Evolutionary conservation across 257 asterid genomes (phyloP).

Genomic region (Solanum raphanifolium): DNA sequence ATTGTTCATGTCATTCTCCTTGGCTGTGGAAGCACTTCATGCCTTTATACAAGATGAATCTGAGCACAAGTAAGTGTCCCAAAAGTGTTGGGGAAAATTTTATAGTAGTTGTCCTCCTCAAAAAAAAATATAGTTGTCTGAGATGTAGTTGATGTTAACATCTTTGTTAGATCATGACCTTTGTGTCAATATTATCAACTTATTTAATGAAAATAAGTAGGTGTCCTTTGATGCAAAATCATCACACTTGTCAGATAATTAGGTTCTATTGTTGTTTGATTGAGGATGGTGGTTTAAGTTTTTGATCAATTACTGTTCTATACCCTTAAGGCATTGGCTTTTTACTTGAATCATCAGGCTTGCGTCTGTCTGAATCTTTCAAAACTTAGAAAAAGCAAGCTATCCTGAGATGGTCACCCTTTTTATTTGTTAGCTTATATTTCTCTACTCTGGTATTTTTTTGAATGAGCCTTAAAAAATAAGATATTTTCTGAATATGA

Average conservation of each 20-base stretch:
- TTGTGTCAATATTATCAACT: not conserved
- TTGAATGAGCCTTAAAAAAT: not conserved
- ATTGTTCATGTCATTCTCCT: conserved; percentile 88
- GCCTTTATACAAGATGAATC: conserved; percentile 96
- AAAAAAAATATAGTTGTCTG: not conserved
- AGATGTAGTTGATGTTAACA: not conserved
- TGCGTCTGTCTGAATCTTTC: not conserved
- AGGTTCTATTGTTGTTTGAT: not conserved
- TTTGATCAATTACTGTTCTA: not conserved
- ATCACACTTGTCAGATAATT: not conserved
- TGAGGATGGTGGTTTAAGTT: not conserved
- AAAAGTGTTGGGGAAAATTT: not conserved
- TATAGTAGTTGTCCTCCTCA: not conserved
- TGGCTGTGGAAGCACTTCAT: conserved; percentile 97
- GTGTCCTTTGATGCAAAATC: not conserved
- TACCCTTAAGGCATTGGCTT: not conserved
- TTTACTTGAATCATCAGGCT: not conserved
- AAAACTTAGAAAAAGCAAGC: not conserved
- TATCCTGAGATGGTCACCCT: not conserved
- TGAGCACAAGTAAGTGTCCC: conserved; percentile 80
- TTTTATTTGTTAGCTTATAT: not conserved
- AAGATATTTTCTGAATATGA: not conserved
- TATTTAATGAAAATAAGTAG: not conserved
- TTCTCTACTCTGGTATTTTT: not conserved
- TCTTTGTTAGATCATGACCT: not conserved